phyloP scores from a whole-genome alignment of 208 protist species.

The Balamuthia mandrillaris region DNA sequence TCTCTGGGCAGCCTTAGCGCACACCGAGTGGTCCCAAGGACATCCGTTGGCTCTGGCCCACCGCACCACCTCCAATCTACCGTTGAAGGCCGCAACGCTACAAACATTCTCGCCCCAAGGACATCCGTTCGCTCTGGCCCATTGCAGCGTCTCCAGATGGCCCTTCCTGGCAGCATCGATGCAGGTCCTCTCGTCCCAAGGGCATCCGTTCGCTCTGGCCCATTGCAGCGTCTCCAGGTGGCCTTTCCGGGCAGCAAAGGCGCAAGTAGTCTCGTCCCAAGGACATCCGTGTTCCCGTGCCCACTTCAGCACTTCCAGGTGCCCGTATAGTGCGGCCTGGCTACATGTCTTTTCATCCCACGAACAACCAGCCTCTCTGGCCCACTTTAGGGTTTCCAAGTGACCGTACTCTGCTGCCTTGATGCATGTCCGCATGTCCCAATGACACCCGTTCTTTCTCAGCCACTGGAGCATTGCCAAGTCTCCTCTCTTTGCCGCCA shows the following conservation, averaged over 20 bases:
- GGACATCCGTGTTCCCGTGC: background rate
- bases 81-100: background rate
- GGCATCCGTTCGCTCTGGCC: background rate
- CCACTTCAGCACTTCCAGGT: background rate
- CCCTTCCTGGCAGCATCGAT: background rate
- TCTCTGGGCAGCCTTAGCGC: background rate
- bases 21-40: background rate
- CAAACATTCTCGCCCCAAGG: background rate
- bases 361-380: background rate
- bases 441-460: background rate
- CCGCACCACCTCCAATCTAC: background rate
- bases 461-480: background rate
- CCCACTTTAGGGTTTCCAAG: background rate
- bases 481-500: background rate
- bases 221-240: background rate
- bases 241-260: background rate
- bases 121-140: background rate
- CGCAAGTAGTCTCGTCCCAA: background rate
- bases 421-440: background rate
- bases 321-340: background rate
- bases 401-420: background rate
- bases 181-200: background rate
- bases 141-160: background rate
- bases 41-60: background rate
- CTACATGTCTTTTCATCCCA: background rate